A percentile compares a stretch with the other conserved stretches of the same genome.
Conservation (phyloP, 192 early-diverging fungal species). For the Podila clonocystis region DNA sequence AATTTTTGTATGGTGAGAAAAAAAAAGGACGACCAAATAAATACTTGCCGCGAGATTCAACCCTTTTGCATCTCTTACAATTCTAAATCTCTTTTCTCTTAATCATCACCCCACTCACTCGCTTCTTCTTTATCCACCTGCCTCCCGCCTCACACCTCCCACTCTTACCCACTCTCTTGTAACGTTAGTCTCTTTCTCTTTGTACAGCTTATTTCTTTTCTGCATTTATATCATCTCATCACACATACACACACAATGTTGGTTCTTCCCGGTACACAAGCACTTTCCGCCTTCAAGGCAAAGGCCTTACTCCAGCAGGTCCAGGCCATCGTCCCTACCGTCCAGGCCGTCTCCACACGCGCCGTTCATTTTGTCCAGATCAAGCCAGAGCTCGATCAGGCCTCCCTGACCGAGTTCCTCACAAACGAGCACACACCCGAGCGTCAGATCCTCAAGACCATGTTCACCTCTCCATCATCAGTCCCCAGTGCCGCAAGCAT, state of each 20-base stretch:
- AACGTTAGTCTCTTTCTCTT: constrained; percentile 4
- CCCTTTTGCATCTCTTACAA: no score
- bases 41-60: constrained; percentile 1
- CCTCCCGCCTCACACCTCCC: background rate
- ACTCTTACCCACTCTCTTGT: background rate
- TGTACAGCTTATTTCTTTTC: background rate
- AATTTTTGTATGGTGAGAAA: background rate
- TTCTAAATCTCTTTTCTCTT: constrained; percentile 9
- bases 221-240: constrained; percentile 6
- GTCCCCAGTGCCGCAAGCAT: background rate
- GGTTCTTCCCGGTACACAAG: constrained; percentile 84
- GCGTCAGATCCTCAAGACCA: constrained; percentile 55
- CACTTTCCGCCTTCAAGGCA: constrained; percentile 81
- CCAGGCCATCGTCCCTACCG: constrained; percentile 60
- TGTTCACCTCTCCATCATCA: constrained; percentile 45
- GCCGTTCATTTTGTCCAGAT: constrained; percentile 84
- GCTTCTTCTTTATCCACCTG: background rate
- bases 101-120: constrained; percentile 5
- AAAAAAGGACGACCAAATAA: background rate
- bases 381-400: constrained; percentile 40
- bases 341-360: constrained; percentile 68
- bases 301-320: constrained; percentile 67
- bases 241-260: constrained; percentile 66
- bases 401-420: constrained; percentile 48
- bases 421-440: constrained; percentile 56